phyloP scores from a whole-genome alignment of 2,329 filamentous ascomycete genomes.

The Ophiocordyceps robertsii region DNA sequence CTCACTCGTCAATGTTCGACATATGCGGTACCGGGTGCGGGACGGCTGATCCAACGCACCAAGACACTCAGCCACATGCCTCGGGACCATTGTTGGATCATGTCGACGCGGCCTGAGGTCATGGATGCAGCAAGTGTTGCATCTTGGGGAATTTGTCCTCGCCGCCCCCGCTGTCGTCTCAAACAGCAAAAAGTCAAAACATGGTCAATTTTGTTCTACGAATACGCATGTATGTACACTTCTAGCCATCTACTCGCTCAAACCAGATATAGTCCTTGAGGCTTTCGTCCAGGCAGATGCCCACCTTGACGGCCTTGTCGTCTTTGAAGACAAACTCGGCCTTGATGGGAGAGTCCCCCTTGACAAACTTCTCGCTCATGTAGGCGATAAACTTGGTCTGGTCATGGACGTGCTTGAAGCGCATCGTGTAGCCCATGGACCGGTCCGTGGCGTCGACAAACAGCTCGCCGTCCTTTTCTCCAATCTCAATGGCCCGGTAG shows the following conservation, averaged over 20 bases:
- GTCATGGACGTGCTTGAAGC: slow-evolving; percentile 7
- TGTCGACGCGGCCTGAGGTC: too few relatives aligned
- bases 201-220: too few relatives aligned
- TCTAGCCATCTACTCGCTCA: background rate
- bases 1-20: too few relatives aligned
- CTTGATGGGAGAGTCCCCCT: background rate
- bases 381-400: slow-evolving; percentile 6
- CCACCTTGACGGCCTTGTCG: slow-evolving; percentile 1
- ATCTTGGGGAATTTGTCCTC: too few relatives aligned
- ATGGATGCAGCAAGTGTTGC: too few relatives aligned
- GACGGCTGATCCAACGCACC: too few relatives aligned
- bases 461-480: slow-evolving; percentile 6
- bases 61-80: too few relatives aligned
- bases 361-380: background rate
- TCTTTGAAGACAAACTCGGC: slow-evolving; percentile 3
- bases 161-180: too few relatives aligned
- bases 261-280: slow-evolving; percentile 4
- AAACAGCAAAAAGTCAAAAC: too few relatives aligned
- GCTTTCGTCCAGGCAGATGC: slow-evolving; percentile 1
- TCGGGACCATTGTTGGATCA: too few relatives aligned
- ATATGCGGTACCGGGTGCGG: too few relatives aligned
- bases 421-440: slow-evolving; percentile 12
- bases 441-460: slow-evolving; percentile 15
- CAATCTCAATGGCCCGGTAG: slow-evolving; percentile 10
- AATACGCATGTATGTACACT: too few relatives aligned